Evolutionary conservation across 116 monocot species (phyloP), one percentile per base, ranked within the genome.

Genomic region (Posidonia oceanica): DNA sequence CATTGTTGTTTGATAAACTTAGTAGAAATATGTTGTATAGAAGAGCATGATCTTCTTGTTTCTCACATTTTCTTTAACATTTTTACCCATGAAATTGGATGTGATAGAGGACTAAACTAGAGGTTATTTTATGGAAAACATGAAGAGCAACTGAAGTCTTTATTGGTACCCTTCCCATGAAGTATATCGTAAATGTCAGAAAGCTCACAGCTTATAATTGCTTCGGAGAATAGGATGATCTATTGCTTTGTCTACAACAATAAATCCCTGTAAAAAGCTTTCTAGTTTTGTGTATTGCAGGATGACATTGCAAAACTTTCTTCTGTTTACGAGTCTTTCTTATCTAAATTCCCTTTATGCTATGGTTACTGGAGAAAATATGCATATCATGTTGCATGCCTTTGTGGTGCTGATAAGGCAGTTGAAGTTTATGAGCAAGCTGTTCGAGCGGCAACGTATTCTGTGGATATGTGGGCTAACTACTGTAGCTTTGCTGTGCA

Each of bases 281-380:
- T 52, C n/a, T 68, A 18, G 7, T 2, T 68, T 44, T 36, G 22
- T 40, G 7, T 68, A 57, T n/a, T 84, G 72, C 84, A 96, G 91
- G 79, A 80, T 80, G 83, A 86, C 69, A 80, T 80, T 54, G 63
- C 70, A 21, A 69, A 52, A 59, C 80, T 89, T 55, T 69, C 79
- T 59, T 52, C 79, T 58, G 81, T 88, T 64, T 91, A 89, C 71
- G 83, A 91, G 52, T 72, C 76, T 5, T 89, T 96, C 71, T 74
- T 96, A 69, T 77, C 68, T 5, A 80, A 96, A 69, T 91, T 81
- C 81, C 96, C 96, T 22, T 79, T 91, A 61, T 96, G 87, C 69
- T 82, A 80, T 87, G 84, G 76, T 62, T 96, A 83, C 37, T 96
- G 96, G 96, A 75, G 68, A 63, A 96, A 83, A 64, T 96, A 88